Percentiles rank a stretch among this genome's conserved stretches.
Conservation (phyloP, 768 basidiomycete species). For the Paxillus involutus region DNA sequence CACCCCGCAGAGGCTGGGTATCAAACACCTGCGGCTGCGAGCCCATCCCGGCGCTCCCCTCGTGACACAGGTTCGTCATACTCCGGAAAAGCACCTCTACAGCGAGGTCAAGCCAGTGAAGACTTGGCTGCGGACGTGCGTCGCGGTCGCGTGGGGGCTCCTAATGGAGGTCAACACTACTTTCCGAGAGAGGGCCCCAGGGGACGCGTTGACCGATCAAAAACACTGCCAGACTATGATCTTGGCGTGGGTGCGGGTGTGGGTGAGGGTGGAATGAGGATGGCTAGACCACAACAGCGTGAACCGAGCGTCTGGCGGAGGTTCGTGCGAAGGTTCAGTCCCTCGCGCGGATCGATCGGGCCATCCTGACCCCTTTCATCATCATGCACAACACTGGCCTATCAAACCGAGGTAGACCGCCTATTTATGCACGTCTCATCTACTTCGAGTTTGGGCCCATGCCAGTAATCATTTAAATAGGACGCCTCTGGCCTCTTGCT, state of each 20-base stretch:
- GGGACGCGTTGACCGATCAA: conserved; percentile 5
- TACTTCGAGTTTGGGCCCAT: background rate
- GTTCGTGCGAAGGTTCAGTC: conserved; percentile 24
- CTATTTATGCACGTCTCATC: background rate
- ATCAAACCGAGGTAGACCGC: no score
- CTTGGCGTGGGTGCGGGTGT: background rate
- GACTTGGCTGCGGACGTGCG: conserved; percentile 12
- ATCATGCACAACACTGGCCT: background rate
- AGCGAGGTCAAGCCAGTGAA: conserved; percentile 11
- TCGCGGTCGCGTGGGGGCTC: background rate
- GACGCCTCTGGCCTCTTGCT: no score
- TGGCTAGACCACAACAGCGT: conserved; percentile 11
- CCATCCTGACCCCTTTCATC: conserved; percentile 9
- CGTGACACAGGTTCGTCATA: conserved; percentile 10
- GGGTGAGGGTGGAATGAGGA: conserved; percentile 1
- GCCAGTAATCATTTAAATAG: background rate
- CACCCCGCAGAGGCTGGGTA: conserved; percentile 25
- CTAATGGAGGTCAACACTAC: background rate
- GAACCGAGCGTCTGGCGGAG: conserved; percentile 25
- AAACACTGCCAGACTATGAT: conserved; percentile 4
- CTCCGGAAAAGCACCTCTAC: background rate
- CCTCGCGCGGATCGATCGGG: conserved; percentile 18
- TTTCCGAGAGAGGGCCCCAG: conserved; percentile 2
- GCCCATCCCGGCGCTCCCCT: conserved; percentile 17
- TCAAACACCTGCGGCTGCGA: conserved; percentile 19